Conservation (phyloP, 1,284 basidiomycete species). For the Cystobasidium slooffiae region DNA sequence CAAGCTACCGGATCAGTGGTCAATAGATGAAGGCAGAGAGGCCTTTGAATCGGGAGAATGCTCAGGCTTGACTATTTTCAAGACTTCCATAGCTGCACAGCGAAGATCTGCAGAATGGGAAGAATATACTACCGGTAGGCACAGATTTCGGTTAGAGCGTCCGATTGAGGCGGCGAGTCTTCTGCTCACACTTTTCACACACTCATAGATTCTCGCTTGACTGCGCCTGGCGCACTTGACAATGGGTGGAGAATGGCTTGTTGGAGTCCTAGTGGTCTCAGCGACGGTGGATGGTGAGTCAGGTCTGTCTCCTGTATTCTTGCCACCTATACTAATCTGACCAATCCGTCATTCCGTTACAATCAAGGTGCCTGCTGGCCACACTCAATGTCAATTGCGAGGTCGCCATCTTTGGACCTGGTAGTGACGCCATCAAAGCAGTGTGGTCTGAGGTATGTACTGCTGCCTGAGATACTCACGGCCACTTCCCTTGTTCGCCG, state of each 20-base stretch:
- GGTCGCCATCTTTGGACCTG: conserved; percentile 17
- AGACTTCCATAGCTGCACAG: conserved; percentile 7
- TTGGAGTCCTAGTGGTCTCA: conserved; percentile 40
- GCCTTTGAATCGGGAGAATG: conserved; percentile 27
- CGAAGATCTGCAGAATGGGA: conserved; percentile 24
- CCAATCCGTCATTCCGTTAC: neutral
- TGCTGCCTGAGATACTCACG: neutral
- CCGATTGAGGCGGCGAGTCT: neutral
- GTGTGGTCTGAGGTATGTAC: conserved; percentile 19
- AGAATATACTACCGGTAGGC: conserved; percentile 30
- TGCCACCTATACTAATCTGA: neutral
- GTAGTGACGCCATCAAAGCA: conserved; percentile 13
- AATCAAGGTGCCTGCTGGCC: conserved; percentile 30
- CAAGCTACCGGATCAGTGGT: conserved; percentile 37
- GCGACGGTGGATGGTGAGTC: conserved; percentile 28
- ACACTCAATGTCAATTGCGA: conserved; percentile 35
- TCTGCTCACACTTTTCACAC: neutral
- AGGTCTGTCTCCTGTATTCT: neutral
- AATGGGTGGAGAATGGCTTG: conserved; percentile 42
- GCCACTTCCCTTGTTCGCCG: neutral
- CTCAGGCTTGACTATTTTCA: conserved; percentile 27
- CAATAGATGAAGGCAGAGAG: neutral
- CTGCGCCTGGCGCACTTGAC: conserved; percentile 23
- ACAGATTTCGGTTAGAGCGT: neutral
- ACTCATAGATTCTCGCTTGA: conserved; percentile 9